Base-by-base conservation (phyloP, 2,329 filamentous ascomycete genomes). In the Macrophomina phaseolina region DNA sequence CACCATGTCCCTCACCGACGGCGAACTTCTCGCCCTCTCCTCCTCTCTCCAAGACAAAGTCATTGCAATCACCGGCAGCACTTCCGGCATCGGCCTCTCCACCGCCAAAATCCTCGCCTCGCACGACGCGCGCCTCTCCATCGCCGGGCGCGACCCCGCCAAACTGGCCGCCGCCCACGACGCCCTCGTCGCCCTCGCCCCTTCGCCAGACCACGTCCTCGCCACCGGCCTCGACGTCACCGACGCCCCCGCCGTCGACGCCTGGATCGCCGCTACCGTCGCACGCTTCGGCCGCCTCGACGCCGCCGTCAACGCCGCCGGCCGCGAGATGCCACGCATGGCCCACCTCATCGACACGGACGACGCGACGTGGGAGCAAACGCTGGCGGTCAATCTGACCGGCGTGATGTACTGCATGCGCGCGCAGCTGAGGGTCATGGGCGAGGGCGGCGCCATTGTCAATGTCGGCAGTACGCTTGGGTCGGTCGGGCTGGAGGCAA, bases 221-320 rank as follows among this genome's bases (percentile, higher is more conserved):
- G n/a, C 40, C 23, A 9, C 8, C 1, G 23, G 42, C 9, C 28
- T 60, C 40, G 8, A n/a, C 55, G 23, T n/a, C 40, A 81, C 86
- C 34, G 84, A 87, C 68, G 77, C 87, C n/a, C 82, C 81, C 5
- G 64, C 85, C 34, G 85, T 87, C 12, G 83, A 87, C 42, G 71
- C 71, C 16, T 87, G 85, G 85, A 81, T 86, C 55, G 80, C 82
- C 9, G 73, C 64, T 1, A 76, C 74, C 9, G 73, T 87, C 18
- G 70, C 77, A 18, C 78, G 77, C 42, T 84, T 84, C 64, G 85
- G 85, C 5, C 81, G 81, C 63, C 80, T 87, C 8, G 83, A 87
- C 70, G 82, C 85, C 5, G 84, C 85, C n/a, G 85, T 82, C 12
- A 87, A 89, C 65, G 80, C 85, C 7, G 86, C 86, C 0, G 79